These are phyloP conservation scores for Diplodia sapinea DNA, from an alignment of 2,329 filamentous ascomycete species.

Conservation along the genomic window DNA sequence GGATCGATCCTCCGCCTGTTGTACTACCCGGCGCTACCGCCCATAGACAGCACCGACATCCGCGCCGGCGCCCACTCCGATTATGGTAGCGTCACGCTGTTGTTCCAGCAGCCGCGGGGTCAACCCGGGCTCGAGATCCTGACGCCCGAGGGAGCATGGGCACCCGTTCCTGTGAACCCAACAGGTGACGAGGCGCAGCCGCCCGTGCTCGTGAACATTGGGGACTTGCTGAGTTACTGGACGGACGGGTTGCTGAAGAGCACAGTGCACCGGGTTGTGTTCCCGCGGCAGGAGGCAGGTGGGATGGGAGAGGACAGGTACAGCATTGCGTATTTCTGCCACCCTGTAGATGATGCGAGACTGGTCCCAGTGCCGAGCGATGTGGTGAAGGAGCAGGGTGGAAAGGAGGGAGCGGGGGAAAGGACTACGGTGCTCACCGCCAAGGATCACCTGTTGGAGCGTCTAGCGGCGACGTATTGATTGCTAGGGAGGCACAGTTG, in stretches of 20 bases:
- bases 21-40: constrained; percentile 54
- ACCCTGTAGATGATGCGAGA: constrained; percentile 62
- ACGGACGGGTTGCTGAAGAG: constrained; percentile 85
- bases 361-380: constrained; percentile 62
- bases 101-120: constrained; percentile 79
- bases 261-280: constrained; percentile 88
- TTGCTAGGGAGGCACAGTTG: constrained; percentile 35
- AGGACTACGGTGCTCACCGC: constrained; percentile 60
- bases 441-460: constrained; percentile 62
- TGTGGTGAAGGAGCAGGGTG: constrained; percentile 49
- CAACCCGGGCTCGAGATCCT: constrained; percentile 88
- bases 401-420: constrained; percentile 43
- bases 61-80: constrained; percentile 89
- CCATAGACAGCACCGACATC: constrained; percentile 65
- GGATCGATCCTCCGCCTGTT: constrained; percentile 63
- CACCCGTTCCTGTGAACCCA: constrained; percentile 53
- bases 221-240: constrained; percentile 80
- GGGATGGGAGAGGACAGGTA: constrained; percentile 55
- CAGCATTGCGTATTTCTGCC: constrained; percentile 67
- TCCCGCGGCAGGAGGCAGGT: constrained; percentile 55
- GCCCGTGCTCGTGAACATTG: constrained; percentile 76
- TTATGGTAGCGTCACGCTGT: constrained; percentile 71
- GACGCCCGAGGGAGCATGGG: constrained; percentile 58
- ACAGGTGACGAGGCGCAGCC: constrained; percentile 63
- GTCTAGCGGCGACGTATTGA: constrained; percentile 65